These are phyloP conservation scores for Scutellaria baicalensis DNA, from an alignment of 257 asterid species.

Conservation along the genomic window DNA sequence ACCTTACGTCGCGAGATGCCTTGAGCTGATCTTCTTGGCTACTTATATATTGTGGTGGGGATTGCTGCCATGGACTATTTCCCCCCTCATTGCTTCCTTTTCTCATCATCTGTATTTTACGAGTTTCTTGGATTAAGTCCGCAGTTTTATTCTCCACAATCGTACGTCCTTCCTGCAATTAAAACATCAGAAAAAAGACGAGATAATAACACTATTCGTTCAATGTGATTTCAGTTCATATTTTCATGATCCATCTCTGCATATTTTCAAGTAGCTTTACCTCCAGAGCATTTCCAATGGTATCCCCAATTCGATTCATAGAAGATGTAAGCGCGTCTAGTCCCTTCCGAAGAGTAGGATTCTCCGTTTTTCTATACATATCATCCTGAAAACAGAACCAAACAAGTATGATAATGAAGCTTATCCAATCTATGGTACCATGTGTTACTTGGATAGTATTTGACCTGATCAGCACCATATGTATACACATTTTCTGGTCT, in stretches of 20 bases:
- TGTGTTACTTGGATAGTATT: neutral
- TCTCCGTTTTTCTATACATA: conserved; percentile 35
- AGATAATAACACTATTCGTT: neutral
- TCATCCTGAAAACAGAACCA: conserved; percentile 11
- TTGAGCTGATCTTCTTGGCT: conserved; percentile 77
- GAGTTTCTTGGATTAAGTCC: conserved; percentile 55
- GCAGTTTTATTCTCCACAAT: conserved; percentile 55
- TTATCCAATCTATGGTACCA: neutral
- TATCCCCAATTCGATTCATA: conserved; percentile 55
- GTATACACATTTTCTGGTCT: conserved; percentile 4
- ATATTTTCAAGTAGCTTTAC: conserved; percentile 12
- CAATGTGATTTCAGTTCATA: neutral
- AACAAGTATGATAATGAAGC: conserved; percentile 7
- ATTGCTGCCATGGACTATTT: no score
- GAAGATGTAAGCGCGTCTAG: conserved; percentile 45
- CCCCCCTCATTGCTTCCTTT: conserved; percentile 33
- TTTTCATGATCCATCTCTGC: neutral
- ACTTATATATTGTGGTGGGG: conserved; percentile 24
- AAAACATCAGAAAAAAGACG: neutral
- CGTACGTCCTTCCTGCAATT: conserved; percentile 61
- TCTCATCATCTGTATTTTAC: conserved; percentile 52
- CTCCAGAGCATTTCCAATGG: conserved; percentile 68
- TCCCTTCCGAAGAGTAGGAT: conserved; percentile 40
- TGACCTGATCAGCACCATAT: conserved; percentile 7
- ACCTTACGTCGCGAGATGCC: conserved; percentile 99